A percentile compares a stretch with the other conserved stretches of the same genome.
phyloP scores from a whole-genome alignment of 192 early-diverging fungal genomes.

The Piromyces finnis region DNA sequence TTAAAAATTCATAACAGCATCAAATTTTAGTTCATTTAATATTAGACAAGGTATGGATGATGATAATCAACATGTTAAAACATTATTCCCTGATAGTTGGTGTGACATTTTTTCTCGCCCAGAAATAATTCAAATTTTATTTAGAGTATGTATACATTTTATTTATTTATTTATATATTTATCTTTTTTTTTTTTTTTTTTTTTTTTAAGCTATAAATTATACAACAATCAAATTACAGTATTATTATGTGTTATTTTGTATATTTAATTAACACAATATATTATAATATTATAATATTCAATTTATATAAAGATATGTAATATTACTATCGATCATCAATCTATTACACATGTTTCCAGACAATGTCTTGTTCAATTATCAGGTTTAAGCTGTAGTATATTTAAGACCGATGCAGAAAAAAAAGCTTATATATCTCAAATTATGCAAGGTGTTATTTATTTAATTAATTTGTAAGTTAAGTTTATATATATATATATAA shows the following conservation, averaged over 20 bases:
- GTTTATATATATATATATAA: too few relatives aligned
- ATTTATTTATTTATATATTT: neutral
- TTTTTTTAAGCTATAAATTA: too few relatives aligned
- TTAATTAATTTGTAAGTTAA: conserved; percentile 29
- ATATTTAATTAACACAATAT: too few relatives aligned
- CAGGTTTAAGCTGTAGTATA: conserved; percentile 32
- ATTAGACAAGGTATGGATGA: neutral
- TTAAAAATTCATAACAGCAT: too few relatives aligned
- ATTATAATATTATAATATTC: too few relatives aligned
- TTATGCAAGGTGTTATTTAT: conserved; percentile 29
- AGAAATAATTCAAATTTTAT: conserved; percentile 44
- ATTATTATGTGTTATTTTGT: too few relatives aligned
- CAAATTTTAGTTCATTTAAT: neutral
- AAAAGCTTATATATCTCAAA: conserved; percentile 25
- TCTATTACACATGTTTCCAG: conserved; percentile 15
- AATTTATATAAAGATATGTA: too few relatives aligned
- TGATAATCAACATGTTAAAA: neutral
- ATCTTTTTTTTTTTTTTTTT: too few relatives aligned
- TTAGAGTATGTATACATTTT: conserved; percentile 23
- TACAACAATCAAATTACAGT: too few relatives aligned
- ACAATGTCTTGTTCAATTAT: conserved; percentile 44
- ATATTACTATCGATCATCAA: neutral
- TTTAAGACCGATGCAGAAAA: conserved; percentile 21
- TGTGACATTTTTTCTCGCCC: conserved; percentile 22
- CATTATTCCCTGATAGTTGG: conserved; percentile 26